These are phyloP conservation scores for Chimonanthus praecox DNA, from an alignment of 164 flowering plant genomes.

Conservation along the genomic window DNA sequence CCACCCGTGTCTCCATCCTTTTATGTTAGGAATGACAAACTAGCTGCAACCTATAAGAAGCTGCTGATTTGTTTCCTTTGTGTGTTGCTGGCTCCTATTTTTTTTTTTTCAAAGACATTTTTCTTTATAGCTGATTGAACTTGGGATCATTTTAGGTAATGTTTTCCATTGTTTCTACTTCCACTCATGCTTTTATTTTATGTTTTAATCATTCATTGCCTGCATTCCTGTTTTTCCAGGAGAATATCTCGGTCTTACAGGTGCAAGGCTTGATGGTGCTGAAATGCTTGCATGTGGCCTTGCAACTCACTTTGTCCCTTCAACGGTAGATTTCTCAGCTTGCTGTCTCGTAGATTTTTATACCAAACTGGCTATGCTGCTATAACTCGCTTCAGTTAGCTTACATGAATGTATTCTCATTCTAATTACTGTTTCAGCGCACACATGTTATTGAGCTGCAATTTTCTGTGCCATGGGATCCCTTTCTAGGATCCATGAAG, in stretches of 20 bases:
- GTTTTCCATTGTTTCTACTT: neutral
- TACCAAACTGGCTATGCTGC: no score
- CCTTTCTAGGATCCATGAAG: conserved; percentile 2
- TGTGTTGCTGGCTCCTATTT: no score
- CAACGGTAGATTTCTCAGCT: neutral
- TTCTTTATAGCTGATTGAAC: no score
- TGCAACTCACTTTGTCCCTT: conserved; percentile 84
- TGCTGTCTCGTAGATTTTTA: no score
- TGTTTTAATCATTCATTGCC: neutral
- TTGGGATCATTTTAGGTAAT: neutral
- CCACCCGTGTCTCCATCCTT: neutral
- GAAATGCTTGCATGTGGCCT: conserved; percentile 97
- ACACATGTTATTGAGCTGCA: neutral
- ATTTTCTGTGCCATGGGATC: neutral
- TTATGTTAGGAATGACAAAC: neutral
- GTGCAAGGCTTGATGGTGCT: conserved; percentile 85
- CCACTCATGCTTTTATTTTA: neutral
- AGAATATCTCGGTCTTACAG: conserved; percentile 88
- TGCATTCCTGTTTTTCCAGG: conserved; percentile 37
- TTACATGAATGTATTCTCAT: no score
- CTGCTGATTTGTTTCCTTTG: neutral
- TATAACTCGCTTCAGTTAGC: no score
- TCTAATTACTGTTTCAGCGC: neutral
- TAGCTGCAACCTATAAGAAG: neutral
- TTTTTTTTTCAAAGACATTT: no score